A percentile compares a stretch with the other conserved stretches of the same genome.
Conservation (phyloP, 2,329 filamentous ascomycete species). For the Metarhizium anisopliae region DNA sequence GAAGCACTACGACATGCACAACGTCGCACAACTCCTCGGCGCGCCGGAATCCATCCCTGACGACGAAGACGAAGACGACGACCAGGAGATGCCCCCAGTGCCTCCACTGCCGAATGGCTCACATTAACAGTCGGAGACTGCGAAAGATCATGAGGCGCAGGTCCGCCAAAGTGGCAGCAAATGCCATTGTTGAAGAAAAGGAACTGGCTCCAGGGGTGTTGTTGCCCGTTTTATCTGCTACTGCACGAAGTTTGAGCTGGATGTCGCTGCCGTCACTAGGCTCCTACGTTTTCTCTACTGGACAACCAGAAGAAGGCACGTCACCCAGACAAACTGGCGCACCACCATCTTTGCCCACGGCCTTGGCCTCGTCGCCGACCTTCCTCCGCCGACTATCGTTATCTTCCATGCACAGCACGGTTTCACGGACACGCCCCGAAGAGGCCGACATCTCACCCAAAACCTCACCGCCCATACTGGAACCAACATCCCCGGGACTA, state of each 20-base stretch:
- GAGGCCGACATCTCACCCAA: background rate
- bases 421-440: background rate
- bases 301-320: background rate
- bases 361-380: background rate
- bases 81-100: constrained; percentile 25
- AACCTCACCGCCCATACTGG: background rate
- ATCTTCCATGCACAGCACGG: background rate
- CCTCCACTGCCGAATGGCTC: constrained; percentile 36
- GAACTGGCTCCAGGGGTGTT: background rate
- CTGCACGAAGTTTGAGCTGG: background rate
- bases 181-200: background rate
- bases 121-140: constrained; percentile 13
- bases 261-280: background rate
- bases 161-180: background rate
- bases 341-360: background rate
- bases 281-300: background rate
- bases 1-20: constrained; percentile 98
- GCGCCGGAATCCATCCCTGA: constrained; percentile 60
- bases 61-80: constrained; percentile 37
- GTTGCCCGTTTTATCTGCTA: background rate
- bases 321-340: background rate
- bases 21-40: constrained; percentile 80
- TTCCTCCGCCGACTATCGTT: background rate
- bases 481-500: background rate
- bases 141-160: background rate